Evolutionary conservation across 768 basidiomycete genomes (phyloP).

Genomic region (Cyclocybe cylindracea): DNA sequence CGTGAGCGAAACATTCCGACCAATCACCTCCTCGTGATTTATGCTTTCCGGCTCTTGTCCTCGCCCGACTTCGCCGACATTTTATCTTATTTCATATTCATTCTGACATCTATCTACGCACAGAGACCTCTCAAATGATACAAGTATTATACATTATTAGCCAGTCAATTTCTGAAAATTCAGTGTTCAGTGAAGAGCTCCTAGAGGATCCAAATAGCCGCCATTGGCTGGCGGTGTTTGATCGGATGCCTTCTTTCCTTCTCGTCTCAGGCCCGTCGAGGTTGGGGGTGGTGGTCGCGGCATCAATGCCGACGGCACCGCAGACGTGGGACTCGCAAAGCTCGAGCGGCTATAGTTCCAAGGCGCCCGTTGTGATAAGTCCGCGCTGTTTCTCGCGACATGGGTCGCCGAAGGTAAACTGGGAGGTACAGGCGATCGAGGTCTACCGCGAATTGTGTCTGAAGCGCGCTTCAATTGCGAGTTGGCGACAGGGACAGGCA

Average conservation of each 20-base stretch:
- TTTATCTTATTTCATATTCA: slow-evolving; percentile 1
- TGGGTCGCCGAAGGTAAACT: slow-evolving; percentile 13
- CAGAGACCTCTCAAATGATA: background rate
- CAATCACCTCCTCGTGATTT: slow-evolving; percentile 46
- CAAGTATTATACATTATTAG: slow-evolving; percentile 13
- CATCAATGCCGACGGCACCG: slow-evolving; percentile 41
- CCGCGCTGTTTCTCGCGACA: slow-evolving; percentile 6
- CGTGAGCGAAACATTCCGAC: slow-evolving; percentile 32
- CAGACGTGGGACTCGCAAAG: slow-evolving; percentile 35
- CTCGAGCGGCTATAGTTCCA: slow-evolving; percentile 60
- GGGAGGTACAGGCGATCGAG: slow-evolving; percentile 14
- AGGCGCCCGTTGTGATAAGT: slow-evolving; percentile 36
- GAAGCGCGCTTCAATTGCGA: slow-evolving; percentile 28
- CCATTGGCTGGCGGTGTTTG: slow-evolving; percentile 25
- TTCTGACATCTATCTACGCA: too few species aligned
- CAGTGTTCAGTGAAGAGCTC: slow-evolving; percentile 30
- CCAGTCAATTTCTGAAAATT: slow-evolving; percentile 10
- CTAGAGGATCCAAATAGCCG: slow-evolving; percentile 42
- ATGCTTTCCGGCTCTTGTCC: slow-evolving; percentile 17
- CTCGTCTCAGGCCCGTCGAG: slow-evolving; percentile 36
- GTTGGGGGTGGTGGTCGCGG: slow-evolving; percentile 55
- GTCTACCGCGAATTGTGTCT: slow-evolving; percentile 17
- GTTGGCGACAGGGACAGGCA: slow-evolving; percentile 39
- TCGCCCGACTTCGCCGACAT: slow-evolving; percentile 7
- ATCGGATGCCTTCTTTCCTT: slow-evolving; percentile 26